Evolutionary conservation across 768 basidiomycete species (phyloP), one percentile per base, ranked within the genome.

Genomic region (Trametes coccinea): DNA sequence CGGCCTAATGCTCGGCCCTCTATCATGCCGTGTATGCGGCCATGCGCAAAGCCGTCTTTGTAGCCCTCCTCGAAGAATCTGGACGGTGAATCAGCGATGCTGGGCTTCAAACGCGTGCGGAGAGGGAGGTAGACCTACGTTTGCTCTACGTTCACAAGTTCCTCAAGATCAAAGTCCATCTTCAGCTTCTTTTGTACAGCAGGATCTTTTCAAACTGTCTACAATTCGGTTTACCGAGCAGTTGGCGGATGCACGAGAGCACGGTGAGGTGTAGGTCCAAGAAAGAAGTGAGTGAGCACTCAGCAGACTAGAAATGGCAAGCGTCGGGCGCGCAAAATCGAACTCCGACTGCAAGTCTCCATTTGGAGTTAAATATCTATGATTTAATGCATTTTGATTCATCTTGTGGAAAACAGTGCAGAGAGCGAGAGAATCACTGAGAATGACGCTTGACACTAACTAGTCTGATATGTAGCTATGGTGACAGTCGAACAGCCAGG

Each of bases 1-100:
- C 87, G 82, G 2, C 95, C 96, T 16, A 98, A 80, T 0, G 90
- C 89, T 13, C 94, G 81, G 8, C 96, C 96, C 73, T 99, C 94
- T 62, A 94, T 93, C 29, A 92, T 74, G 2, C 96, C 95, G 67
- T 96, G 95, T 5, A 95, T 84, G 43, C 87, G 82, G 1, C 96
- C 96, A 72, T 98, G 96, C 0, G 80, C 86, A 70, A 82, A 84
- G 2, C 96, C 95, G 57, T 89, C 87, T 61, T 80, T 67, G 71
- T 90, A 90, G 8, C 95, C 96, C 2, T 79, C 70, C 56, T 89
- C 82, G 72, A 89, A 97, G 75, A 95, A 96, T 48, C 92, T 93
- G 67, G 30, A 7, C 40, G 11, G 49, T 52, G n/a, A 34, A 59
- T 41, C 49, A 48, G 37, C 10, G 34, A 31, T 44, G 17, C 6